Conservation (phyloP, 768 basidiomycete species). For the Erythrobasidium yunnanense region DNA sequence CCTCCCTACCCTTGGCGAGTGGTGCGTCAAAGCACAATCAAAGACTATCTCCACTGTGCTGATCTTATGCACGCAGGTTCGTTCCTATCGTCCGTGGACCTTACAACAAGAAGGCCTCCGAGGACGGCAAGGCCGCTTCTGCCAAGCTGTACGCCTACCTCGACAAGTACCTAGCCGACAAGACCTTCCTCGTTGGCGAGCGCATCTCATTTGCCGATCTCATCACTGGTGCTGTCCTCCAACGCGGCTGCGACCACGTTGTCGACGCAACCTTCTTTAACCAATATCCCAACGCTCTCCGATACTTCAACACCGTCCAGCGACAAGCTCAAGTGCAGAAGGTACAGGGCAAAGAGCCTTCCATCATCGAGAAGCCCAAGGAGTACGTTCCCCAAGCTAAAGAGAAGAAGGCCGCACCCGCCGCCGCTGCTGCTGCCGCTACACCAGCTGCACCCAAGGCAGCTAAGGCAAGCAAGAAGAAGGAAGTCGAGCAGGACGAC, state of each 20-base stretch:
- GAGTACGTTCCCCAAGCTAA: constrained; percentile 50
- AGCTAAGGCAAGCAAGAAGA: constrained; percentile 37
- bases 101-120: constrained; percentile 62
- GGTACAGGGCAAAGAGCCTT: constrained; percentile 50
- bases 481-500: constrained; percentile 40
- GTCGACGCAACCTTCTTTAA: constrained; percentile 59
- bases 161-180: constrained; percentile 59
- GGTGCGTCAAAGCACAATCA: constrained; percentile 24
- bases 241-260: constrained; percentile 48
- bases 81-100: constrained; percentile 46
- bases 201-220: constrained; percentile 91
- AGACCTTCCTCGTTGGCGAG: constrained; percentile 85
- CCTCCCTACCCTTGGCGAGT: constrained; percentile 39
- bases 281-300: constrained; percentile 63
- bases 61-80: constrained; percentile 29
- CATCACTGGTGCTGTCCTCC: constrained; percentile 53
- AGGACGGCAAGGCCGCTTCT: constrained; percentile 38
- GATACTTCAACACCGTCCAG: constrained; percentile 73
- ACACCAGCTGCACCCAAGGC: constrained; percentile 35
- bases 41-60: constrained; percentile 12
- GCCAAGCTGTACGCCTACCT: constrained; percentile 52
- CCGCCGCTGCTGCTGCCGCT: constrained; percentile 30
- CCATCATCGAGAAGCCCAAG: constrained; percentile 31
- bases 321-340: constrained; percentile 73
- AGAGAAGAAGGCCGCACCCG: constrained; percentile 44